Evolutionary conservation across 352 stramenopile species (phyloP), one percentile per base, ranked within the genome.

Genomic region (Phytophthora syringae): DNA sequence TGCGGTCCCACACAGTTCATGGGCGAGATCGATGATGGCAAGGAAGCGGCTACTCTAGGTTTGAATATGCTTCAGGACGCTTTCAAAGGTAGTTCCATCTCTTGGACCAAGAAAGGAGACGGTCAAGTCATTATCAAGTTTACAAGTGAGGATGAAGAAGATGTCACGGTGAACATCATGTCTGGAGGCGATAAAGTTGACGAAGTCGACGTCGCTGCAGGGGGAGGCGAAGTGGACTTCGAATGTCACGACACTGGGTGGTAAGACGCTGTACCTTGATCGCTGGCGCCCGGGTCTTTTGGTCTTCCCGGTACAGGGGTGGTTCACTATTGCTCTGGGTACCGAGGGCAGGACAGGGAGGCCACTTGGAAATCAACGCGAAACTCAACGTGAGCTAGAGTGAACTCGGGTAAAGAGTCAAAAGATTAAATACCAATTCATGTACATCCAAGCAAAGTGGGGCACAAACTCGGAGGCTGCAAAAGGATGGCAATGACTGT

Each of bases 301-400:
- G 67, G 67, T 34, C 28, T 75, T 43, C 62, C 67, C 5, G 55
- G 62, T 9, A 75, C 44, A 6, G 51, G 61, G 67, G 67, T 16
- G 84, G 84, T 3, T 93, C 82, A 21, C 63, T 92, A 9, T 40
- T 84, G 10, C 24, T 86, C 15, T 90, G 80, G 81, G 64, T 90
- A 4, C 79, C 80, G 3, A 69, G 74, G 36, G 57, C 64, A 11
- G 68, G 49, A 7, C 9, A 67, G 5, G 73, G 76, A 24, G 79
- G 80, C 1, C 72, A 77, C 45, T 24, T 90, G 20, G 72, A 86
- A 45, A 60, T 89, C 37, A 36, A 76, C 39, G 75, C 65, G 1
- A 76, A 86, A 56, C 28, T 89, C 59, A 90, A 82, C 40, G 67
- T 75, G 15, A 84, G 73, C 27, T 84, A 80, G 52, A 45, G 13